phyloP scores from a whole-genome alignment of 306 rosid genomes.

The Rosa persica region DNA sequence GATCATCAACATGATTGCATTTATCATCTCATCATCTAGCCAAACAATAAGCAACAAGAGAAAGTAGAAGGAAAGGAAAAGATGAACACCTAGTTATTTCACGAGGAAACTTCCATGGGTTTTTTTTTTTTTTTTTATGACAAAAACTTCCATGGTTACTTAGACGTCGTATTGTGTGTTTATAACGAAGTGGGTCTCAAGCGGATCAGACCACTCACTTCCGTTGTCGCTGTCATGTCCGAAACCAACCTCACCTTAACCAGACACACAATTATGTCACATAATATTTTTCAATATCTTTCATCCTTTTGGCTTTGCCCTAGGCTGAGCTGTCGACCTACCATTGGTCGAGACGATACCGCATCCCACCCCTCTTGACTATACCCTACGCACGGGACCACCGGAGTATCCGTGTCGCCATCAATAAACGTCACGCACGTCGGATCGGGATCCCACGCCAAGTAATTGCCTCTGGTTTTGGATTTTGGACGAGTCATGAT shows the following conservation, averaged over 20 bases:
- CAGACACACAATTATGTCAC: conserved; percentile 39
- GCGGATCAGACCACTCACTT: conserved; percentile 38
- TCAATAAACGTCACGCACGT: conserved; percentile 48
- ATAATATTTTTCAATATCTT: conserved; percentile 38
- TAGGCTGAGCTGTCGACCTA: not conserved
- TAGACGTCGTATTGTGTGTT: not conserved
- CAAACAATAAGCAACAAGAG: not conserved
- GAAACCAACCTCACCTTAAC: conserved; percentile 58
- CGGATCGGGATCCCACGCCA: conserved; percentile 43
- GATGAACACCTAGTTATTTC: not conserved
- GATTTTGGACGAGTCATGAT: conserved; percentile 22
- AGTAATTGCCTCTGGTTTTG: conserved; percentile 22
- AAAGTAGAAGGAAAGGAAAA: not conserved
- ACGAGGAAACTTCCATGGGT: not conserved
- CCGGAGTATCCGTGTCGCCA: conserved; percentile 47
- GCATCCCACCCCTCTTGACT: conserved; percentile 25
- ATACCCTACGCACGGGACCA: conserved; percentile 41
- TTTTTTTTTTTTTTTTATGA: too few species aligned
- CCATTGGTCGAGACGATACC: conserved; percentile 27
- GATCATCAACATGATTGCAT: too few species aligned
- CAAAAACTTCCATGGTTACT: not conserved
- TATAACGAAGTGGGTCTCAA: not conserved
- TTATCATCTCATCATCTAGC: too few species aligned
- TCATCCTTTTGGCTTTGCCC: not conserved
- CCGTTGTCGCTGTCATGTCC: conserved; percentile 37